These are phyloP conservation scores for Eucalyptus dawsonii DNA, from an alignment of 345 rosid genomes.

Conservation along the genomic window DNA sequence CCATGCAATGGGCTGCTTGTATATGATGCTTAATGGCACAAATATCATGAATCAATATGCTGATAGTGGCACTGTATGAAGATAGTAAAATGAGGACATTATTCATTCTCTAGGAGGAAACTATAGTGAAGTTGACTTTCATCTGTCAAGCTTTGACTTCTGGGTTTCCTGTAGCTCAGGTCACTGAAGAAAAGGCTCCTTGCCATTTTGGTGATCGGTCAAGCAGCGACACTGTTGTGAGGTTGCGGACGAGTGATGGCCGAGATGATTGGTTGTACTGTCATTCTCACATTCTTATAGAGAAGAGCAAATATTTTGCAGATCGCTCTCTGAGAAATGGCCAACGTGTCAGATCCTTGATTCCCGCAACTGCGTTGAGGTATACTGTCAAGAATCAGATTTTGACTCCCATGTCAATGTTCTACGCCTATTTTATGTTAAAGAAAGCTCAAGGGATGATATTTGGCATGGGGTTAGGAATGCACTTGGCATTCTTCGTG, in stretches of 20 bases:
- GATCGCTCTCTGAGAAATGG: constrained; percentile 91
- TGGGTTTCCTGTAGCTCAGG: neutral
- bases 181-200: neutral
- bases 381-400: constrained; percentile 61
- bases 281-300: constrained; percentile 56
- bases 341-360: constrained; percentile 92
- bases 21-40: neutral
- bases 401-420: constrained; percentile 67
- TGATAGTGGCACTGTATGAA: neutral
- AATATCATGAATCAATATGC: neutral
- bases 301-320: constrained; percentile 69
- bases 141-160: neutral
- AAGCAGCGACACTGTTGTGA: constrained; percentile 83
- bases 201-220: constrained; percentile 30
- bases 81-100: neutral
- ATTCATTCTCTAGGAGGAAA: neutral
- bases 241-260: constrained; percentile 70
- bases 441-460: constrained; percentile 36
- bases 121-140: neutral
- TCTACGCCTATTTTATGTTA: constrained; percentile 58
- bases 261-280: constrained; percentile 86
- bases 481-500: constrained; percentile 71
- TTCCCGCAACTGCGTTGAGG: constrained; percentile 81
- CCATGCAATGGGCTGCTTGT: neutral
- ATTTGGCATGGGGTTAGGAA: constrained; percentile 64